Percentiles rank a stretch among this genome's conserved stretches.
Conservation (phyloP, 495 filamentous ascomycete species). For the Glonium stellatum region DNA sequence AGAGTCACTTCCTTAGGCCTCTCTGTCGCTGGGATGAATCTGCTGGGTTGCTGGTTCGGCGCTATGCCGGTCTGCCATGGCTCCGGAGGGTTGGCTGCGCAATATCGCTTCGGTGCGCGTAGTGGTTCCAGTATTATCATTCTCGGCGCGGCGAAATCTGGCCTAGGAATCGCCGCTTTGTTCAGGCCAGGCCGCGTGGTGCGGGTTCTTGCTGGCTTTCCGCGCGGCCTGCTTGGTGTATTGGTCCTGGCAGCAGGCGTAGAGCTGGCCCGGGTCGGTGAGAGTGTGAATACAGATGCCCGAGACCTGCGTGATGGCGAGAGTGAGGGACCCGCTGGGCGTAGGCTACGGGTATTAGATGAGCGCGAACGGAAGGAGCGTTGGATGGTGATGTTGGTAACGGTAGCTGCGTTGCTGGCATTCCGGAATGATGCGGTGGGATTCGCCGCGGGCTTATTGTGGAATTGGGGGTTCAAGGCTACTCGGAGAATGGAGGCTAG, state of each 20-base stretch:
- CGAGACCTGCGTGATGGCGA: constrained; percentile 47
- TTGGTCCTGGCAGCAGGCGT: constrained; percentile 86
- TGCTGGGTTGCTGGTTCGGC: constrained; percentile 81
- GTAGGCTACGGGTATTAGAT: constrained; percentile 36
- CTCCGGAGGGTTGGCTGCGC: constrained; percentile 80
- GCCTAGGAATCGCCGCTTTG: constrained; percentile 61
- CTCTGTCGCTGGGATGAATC: constrained; percentile 75
- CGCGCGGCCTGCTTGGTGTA: constrained; percentile 65
- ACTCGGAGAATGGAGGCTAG: constrained; percentile 12
- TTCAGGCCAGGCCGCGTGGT: constrained; percentile 42
- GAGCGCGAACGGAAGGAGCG: constrained; percentile 60
- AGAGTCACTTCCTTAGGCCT: constrained; percentile 66
- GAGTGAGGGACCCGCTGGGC: constrained; percentile 12
- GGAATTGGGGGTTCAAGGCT: constrained; percentile 45
- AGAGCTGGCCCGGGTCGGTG: constrained; percentile 76
- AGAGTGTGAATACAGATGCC: constrained; percentile 68
- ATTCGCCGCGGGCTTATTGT: constrained; percentile 72
- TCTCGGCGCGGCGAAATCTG: constrained; percentile 67
- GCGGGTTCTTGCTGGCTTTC: constrained; percentile 61
- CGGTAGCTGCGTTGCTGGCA: constrained; percentile 70
- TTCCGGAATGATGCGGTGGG: constrained; percentile 85
- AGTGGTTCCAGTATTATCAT: constrained; percentile 77
- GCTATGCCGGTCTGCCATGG: constrained; percentile 96
- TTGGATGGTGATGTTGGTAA: constrained; percentile 84
- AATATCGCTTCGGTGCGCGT: constrained; percentile 83